phyloP scores from a whole-genome alignment of 75 land plant genomes.

The Pseudotsuga menziesii region DNA sequence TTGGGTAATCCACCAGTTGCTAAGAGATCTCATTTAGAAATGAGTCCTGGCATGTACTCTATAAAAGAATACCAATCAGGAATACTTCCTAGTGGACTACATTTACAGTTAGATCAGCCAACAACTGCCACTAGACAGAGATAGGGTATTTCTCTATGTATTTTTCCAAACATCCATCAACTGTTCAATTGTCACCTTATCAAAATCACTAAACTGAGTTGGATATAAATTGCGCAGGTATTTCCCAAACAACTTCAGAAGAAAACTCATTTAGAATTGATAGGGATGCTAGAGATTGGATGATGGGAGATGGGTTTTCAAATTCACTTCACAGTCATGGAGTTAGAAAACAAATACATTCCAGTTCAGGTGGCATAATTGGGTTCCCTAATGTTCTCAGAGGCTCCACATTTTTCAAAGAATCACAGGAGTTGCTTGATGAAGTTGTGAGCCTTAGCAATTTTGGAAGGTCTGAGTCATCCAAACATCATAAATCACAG shows the following conservation, averaged over 20 bases:
- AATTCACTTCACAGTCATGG: background rate
- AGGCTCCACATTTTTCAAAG: constrained; percentile 24
- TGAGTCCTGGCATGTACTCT: background rate
- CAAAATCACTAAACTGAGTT: constrained; percentile 9
- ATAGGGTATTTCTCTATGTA: constrained; percentile 57
- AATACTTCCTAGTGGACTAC: background rate
- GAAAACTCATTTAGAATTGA: constrained; percentile 2
- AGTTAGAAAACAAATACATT: background rate
- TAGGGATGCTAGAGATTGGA: background rate
- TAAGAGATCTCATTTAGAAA: background rate
- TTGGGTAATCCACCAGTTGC: background rate
- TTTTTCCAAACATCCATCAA: constrained; percentile 36
- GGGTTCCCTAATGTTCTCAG: constrained; percentile 12
- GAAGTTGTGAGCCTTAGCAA: constrained; percentile 28
- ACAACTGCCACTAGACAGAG: constrained; percentile 5
- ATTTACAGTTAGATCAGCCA: constrained; percentile 10
- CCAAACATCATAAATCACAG: constrained; percentile 12
- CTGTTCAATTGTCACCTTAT: constrained; percentile 13
- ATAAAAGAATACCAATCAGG: constrained; percentile 1
- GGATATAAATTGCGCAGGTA: constrained; percentile 8
- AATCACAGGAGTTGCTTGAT: constrained; percentile 28
- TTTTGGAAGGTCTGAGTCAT: constrained; percentile 10
- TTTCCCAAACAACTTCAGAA: constrained; percentile 6
- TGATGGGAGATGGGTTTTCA: constrained; percentile 13
- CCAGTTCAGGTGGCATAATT: constrained; percentile 6